Evolutionary conservation across 176 grass and related monocot species (phyloP), one percentile per base, ranked within the genome.

Genomic region (Bromus sterilis): DNA sequence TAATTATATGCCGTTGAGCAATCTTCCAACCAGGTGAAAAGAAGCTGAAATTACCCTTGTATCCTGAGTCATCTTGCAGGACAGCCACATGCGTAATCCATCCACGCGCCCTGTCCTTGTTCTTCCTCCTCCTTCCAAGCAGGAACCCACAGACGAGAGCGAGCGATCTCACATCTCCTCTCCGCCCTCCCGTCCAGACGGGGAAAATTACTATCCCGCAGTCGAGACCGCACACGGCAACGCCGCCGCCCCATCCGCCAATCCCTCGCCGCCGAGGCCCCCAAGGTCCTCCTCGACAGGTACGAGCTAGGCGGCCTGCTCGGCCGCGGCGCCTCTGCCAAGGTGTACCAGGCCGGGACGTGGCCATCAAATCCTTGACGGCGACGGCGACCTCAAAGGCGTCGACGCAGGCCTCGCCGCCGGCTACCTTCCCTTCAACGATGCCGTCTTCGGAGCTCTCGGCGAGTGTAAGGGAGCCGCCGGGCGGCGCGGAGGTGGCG

Each of bases 371-470:
- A 68, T 83, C 91, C 1, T 90, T 98, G 95, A 93, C 81, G 86
- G 25, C 37, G 48, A 48, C 15, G 92, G 92, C 21, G 84, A 87
- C 35, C 86, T 98, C 23, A 94, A 88, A 26, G 82, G 94, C 11
- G 89, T 91, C 9, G 91, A 94, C 61, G 88, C 92, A 49, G 90
- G 90, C 0, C 85, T 92, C 80, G 81, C 80, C 74, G 95, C 95
- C 0, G 95, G 95, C 0, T 98, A 98, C 82, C 91, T 98, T 39
- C 95, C 95, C n/a, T 98, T 98, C 85, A 98, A 98, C 86, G 88
- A 94, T 82, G 67, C 81, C 14, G n/a, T n/a, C n/a, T n/a, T n/a
- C n/a, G n/a, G n/a, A n/a, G n/a, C n/a, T n/a, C n/a, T n/a, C n/a
- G n/a, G n/a, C n/a, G n/a, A n/a, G n/a, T n/a, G n/a, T n/a, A n/a